Base-by-base conservation (phyloP, 805 yeast genomes). In the Henningerozyma blattae region DNA sequence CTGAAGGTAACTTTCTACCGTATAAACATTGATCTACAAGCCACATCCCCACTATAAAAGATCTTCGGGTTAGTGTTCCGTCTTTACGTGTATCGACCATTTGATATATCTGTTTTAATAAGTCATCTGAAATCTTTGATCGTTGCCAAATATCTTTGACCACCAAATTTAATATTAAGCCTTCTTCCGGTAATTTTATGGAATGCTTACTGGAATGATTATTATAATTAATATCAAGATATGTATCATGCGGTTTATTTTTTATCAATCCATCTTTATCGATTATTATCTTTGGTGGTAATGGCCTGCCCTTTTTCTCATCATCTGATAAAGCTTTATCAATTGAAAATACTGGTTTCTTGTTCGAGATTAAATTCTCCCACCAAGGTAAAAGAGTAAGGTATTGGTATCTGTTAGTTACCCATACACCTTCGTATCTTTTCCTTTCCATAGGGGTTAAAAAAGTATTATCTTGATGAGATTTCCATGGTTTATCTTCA, bases 1-100 rank as follows among this genome's bases (percentile, higher is more conserved):
- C 58, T 40, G 70, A 67, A 0, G 97, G 96, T 32, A 91, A 61
- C 53, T 89, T 89, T 28, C 94, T 66, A 0, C 98, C 98, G 51
- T 87, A 89, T 12, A 89, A 63, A 50, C 95, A 83, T 56, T 89
- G 97, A 54, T 89, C 98, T 3, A 89, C 87, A 5, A 86, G 58
- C 97, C 97, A 89, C 79, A 81, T 86, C 0, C 98, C 98, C 13
- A 86, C 87, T 19, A 87, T 59, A 47, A 89, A 89, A 43, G 86
- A 87, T 19, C 75, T 77, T 40, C 82, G 71, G 42, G 76, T 78
- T 35, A 89, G 60, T 1, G 81, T 72, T 0, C 94, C 94, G 52
- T 80, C 89, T 28, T 64, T 56, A 40, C 74, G 54, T 36, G 58
- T 67, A 50, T 70, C 83, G 4, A 86, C 87, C 46, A 77, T 64